phyloP scores from a whole-genome alignment of 2,329 filamentous ascomycete genomes.

The Didymellaceae sp. region DNA sequence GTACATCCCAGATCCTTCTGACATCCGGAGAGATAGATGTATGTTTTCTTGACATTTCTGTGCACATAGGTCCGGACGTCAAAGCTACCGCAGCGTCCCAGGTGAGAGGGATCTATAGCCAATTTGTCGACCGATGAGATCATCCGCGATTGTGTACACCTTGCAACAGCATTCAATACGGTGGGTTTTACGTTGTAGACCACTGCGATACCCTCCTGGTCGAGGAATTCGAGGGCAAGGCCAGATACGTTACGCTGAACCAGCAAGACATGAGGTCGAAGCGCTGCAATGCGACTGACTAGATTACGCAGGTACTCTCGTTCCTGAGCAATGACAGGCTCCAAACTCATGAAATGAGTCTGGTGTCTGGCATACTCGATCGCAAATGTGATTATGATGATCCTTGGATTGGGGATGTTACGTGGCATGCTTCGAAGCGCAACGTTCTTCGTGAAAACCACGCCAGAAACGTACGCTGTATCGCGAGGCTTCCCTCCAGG shows the following conservation, averaged over 20 bases:
- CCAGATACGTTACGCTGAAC: conserved; percentile 93
- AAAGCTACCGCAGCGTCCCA: conserved; percentile 83
- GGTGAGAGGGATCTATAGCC: conserved; percentile 73
- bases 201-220: conserved; percentile 88
- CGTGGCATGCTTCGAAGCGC: conserved; percentile 96
- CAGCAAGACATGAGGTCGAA: conserved; percentile 85
- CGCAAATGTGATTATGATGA: conserved; percentile 91
- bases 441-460: conserved; percentile 97
- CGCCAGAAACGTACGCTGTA: conserved; percentile 93
- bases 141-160: conserved; percentile 89
- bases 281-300: conserved; percentile 85
- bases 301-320: conserved; percentile 91
- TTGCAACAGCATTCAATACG: conserved; percentile 91
- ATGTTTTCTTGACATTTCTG: conserved; percentile 85
- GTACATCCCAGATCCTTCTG: conserved; percentile 91
- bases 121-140: conserved; percentile 96
- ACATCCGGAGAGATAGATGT: conserved; percentile 92
- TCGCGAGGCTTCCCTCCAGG: conserved; percentile 88
- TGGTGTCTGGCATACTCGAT: conserved; percentile 95
- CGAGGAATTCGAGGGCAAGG: conserved; percentile 84
- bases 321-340: conserved; percentile 96
- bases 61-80: conserved; percentile 96
- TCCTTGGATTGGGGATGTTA: conserved; percentile 80
- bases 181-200: conserved; percentile 97
- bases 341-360: conserved; percentile 95